Base-by-base conservation (phyloP, 2,329 filamentous ascomycete genomes). In the Spiromastix sp. region DNA sequence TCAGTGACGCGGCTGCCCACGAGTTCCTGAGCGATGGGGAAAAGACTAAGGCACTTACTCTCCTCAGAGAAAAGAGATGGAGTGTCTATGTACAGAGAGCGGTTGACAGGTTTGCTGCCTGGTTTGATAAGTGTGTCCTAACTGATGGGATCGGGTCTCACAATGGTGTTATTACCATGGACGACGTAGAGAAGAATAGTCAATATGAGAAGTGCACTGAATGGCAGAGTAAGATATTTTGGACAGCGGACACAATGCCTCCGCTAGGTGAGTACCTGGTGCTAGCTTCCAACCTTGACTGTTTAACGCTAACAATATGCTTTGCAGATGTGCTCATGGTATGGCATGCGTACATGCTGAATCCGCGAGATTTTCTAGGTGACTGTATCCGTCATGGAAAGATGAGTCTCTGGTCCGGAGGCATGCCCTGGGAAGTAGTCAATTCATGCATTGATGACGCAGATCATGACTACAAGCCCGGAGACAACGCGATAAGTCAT, bases 301-400 rank as follows among this genome's bases (percentile, higher is more conserved):
- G 9, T 10, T 22, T 5, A 10, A 12, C 13, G 6, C 32, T 34
- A 26, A 34, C 15, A 17, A 28, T 26, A 15, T 15, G 10, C 27
- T 47, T 46, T 24, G 55, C 55, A 67, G 82, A 87, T 57, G 73
- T 87, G 1, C 57, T 86, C 13, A 82, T 87, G 79, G 77, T 87
- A 0, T 83, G 79, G 77, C 83, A 89, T 54, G 64, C 80, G 0
- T 82, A 84, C 49, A 79, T 84, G 73, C 71, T 89, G 3, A 87
- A 86, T 46, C 83, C 83, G 0, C 67, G 79, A 26, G 65, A 63
- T n/a, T 87, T 78, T 50, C 69, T 85, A 3, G 81, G 87, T 48
- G 83, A 89, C 51, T 77, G 76, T 48, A 61, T 85, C 37, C 69
- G 80, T 5, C 57, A 64, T 18, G 74, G 72, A 0, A 63, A 66